Evolutionary conservation across 768 basidiomycete genomes (phyloP).

Genomic region (Ramaria rubella): DNA sequence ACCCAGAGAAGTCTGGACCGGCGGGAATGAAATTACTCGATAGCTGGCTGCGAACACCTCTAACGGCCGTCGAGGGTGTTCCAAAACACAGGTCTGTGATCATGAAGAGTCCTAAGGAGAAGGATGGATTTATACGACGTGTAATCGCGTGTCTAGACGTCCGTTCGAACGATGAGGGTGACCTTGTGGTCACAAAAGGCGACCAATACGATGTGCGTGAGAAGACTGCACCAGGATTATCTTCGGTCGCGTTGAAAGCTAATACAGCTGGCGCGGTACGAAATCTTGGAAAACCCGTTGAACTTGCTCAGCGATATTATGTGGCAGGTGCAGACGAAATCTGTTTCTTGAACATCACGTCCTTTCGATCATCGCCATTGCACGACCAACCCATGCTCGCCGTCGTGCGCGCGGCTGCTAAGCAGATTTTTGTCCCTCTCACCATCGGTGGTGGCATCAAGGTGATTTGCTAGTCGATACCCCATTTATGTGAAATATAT

Average conservation of each 20-base stretch:
- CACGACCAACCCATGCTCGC: conserved; percentile 98
- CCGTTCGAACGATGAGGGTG: conserved; percentile 89
- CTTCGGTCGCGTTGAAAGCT: conserved; percentile 24
- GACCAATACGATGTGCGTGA: conserved; percentile 99
- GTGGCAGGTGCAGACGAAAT: conserved; percentile 89
- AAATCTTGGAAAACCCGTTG: conserved; percentile 96
- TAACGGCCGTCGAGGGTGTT: neutral
- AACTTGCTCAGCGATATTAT: conserved; percentile 83
- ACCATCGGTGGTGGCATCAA: conserved; percentile 99
- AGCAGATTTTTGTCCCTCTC: conserved; percentile 91
- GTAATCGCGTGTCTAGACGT: conserved; percentile 98
- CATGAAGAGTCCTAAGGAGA: conserved; percentile 11
- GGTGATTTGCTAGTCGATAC: conserved; percentile 7
- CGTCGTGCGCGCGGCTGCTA: conserved; percentile 84
- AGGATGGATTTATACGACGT: conserved; percentile 80
- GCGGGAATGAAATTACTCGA: conserved; percentile 79
- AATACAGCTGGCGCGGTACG: conserved; percentile 72
- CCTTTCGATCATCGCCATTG: conserved; percentile 93
- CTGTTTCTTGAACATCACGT: conserved; percentile 97
- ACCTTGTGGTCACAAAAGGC: conserved; percentile 98
- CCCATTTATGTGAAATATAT: neutral
- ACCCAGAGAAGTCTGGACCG: conserved; percentile 93
- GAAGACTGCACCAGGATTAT: conserved; percentile 35
- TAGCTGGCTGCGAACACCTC: conserved; percentile 55
- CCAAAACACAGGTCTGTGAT: neutral